These are phyloP conservation scores for Candida maesae DNA, from an alignment of 805 yeast genomes.

Conservation along the genomic window DNA sequence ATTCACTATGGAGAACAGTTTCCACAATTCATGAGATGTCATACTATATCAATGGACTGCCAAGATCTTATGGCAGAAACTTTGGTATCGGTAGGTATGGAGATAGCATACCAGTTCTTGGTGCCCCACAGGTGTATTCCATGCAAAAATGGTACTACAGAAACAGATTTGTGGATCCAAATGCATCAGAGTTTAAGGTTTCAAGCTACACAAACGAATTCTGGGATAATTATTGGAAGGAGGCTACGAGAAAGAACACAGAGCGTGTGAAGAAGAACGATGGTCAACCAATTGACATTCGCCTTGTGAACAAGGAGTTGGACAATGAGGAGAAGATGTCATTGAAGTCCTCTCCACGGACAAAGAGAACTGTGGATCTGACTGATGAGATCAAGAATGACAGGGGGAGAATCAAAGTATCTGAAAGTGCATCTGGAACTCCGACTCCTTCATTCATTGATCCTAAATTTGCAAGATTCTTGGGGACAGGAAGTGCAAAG, in stretches of 20 bases:
- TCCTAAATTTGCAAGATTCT: constrained; percentile 28
- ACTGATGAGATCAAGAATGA: constrained; percentile 6
- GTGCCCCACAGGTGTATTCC: constrained; percentile 54
- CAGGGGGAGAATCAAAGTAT: constrained; percentile 11
- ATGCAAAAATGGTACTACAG: constrained; percentile 52
- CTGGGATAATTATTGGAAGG: constrained; percentile 54
- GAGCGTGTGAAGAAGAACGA: constrained; percentile 38
- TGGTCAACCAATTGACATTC: constrained; percentile 31
- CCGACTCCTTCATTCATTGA: constrained; percentile 7
- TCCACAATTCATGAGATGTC: constrained; percentile 65
- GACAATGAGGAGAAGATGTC: constrained; percentile 21
- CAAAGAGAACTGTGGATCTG: constrained; percentile 12
- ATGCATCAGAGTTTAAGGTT: constrained; percentile 32
- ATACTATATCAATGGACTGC: constrained; percentile 45
- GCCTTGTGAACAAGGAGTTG: constrained; percentile 18
- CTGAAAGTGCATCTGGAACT: constrained; percentile 6
- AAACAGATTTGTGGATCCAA: constrained; percentile 41
- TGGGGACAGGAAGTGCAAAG: constrained; percentile 66
- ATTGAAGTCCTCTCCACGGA: constrained; percentile 15
- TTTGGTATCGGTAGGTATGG: constrained; percentile 43
- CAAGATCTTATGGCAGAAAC: constrained; percentile 35
- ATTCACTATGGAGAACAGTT: constrained; percentile 54
- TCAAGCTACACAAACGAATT: constrained; percentile 37
- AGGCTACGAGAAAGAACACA: constrained; percentile 33
- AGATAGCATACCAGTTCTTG: constrained; percentile 40